A percentile compares a stretch with the other conserved stretches of the same genome.
These are phyloP conservation scores for Trichoderma pleuroti DNA, from an alignment of 2,329 filamentous ascomycete species.

Conservation along the genomic window DNA sequence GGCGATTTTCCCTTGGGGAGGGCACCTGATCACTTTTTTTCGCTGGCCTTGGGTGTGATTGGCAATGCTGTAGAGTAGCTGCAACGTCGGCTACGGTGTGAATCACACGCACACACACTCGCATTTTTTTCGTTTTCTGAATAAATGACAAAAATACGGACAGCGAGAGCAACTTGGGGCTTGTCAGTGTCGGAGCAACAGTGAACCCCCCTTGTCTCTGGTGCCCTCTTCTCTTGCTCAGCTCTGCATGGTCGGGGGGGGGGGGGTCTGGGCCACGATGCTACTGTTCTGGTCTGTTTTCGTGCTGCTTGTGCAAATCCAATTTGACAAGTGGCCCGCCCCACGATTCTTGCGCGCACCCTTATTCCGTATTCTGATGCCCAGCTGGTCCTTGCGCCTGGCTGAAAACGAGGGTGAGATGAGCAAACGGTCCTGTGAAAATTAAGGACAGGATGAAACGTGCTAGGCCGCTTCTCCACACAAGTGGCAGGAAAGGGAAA, in stretches of 20 bases:
- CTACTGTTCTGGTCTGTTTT: background rate
- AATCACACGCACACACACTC: background rate
- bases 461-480: slow-evolving; percentile 12
- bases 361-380: background rate
- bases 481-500: background rate
- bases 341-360: slow-evolving; percentile 13
- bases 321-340: slow-evolving; percentile 18
- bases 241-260: background rate
- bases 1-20: slow-evolving; percentile 3
- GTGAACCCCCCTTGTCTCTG: background rate
- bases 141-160: background rate
- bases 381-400: slow-evolving; percentile 5
- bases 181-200: background rate
- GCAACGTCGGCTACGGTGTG: background rate
- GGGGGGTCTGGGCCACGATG: background rate
- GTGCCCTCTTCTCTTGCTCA: background rate
- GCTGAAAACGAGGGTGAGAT: slow-evolving; percentile 9
- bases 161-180: background rate
- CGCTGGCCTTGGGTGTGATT: slow-evolving; percentile 1
- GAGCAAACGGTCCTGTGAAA: slow-evolving; percentile 3
- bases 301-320: background rate
- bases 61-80: background rate
- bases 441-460: slow-evolving; percentile 11
- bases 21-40: slow-evolving; percentile 20
- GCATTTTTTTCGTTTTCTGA: background rate